These are phyloP conservation scores for Pelargonium cotyledonis DNA, from an alignment of 441 rosid genomes.

Conservation along the genomic window DNA sequence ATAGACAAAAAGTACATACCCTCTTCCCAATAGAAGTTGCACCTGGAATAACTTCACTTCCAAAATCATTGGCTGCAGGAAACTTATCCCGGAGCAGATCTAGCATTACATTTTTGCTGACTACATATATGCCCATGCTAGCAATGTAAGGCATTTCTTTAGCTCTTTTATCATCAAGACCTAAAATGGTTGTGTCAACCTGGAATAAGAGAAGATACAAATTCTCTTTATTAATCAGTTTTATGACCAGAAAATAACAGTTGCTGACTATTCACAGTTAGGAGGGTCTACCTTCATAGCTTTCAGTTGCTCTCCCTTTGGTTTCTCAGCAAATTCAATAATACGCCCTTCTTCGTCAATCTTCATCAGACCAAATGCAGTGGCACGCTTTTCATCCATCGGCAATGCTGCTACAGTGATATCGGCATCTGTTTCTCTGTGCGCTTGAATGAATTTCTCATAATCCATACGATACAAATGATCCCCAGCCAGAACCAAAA, in stretches of 20 bases:
- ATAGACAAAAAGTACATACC: conserved; percentile 31
- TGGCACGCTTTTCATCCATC: conserved; percentile 84
- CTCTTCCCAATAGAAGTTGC: conserved; percentile 84
- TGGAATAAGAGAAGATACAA: conserved; percentile 21
- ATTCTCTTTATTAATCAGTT: neutral
- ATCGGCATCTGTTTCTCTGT: conserved; percentile 90
- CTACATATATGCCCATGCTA: conserved; percentile 94
- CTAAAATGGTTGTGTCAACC: conserved; percentile 92
- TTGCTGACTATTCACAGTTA: conserved; percentile 5
- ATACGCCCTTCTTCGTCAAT: conserved; percentile 94
- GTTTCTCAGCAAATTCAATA: conserved; percentile 84
- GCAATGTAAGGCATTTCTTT: conserved; percentile 92
- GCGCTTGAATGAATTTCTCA: conserved; percentile 89
- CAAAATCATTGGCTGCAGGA: conserved; percentile 97
- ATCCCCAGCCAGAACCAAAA: conserved; percentile 83
- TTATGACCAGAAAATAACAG: conserved; percentile 7
- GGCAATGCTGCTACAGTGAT: conserved; percentile 96
- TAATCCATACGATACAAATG: conserved; percentile 94
- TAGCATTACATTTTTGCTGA: conserved; percentile 82
- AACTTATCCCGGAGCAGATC: conserved; percentile 75
- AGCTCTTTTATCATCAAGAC: conserved; percentile 85
- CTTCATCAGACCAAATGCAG: conserved; percentile 91
- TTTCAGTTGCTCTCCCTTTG: conserved; percentile 83
- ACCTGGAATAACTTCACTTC: conserved; percentile 94
- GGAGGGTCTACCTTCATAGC: conserved; percentile 60